These are phyloP conservation scores for Alliaria petiolata DNA, from an alignment of 345 rosid species.

Conservation along the genomic window DNA sequence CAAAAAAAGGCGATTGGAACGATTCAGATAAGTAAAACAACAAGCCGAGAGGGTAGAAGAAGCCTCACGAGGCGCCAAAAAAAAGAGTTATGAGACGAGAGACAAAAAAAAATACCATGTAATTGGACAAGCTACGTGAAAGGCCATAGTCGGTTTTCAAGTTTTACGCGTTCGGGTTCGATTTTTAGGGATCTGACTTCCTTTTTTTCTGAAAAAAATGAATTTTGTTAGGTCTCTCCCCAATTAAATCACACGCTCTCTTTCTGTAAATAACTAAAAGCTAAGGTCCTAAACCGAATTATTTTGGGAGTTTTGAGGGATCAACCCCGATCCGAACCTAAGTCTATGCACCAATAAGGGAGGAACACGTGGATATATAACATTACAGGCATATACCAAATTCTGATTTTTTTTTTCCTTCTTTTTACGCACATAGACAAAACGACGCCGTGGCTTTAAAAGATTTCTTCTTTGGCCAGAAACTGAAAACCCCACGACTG, in stretches of 20 bases:
- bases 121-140: constrained; percentile 99
- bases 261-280: constrained; percentile 7
- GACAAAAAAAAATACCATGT: constrained; percentile 40
- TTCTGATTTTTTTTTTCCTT: too few species aligned
- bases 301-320: neutral
- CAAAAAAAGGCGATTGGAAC: neutral
- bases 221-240: neutral
- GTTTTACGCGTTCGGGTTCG: constrained; percentile 41
- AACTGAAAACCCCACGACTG: neutral
- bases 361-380: constrained; percentile 13
- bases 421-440: neutral
- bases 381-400: neutral
- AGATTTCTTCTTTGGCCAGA: neutral
- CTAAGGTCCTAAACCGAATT: neutral
- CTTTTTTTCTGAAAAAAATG: neutral
- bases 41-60: neutral
- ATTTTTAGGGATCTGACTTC: constrained; percentile 51
- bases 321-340: constrained; percentile 15
- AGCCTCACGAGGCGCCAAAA: constrained; percentile 16
- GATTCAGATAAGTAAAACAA: constrained; percentile 16
- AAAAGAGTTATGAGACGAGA: neutral
- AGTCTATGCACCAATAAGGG: neutral
- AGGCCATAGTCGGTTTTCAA: constrained; percentile 71
- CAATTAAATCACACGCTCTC: neutral
- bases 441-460: constrained; percentile 18